These are phyloP conservation scores for Aspergillus felis DNA, from an alignment of 2,329 filamentous ascomycete species.

Conservation along the genomic window DNA sequence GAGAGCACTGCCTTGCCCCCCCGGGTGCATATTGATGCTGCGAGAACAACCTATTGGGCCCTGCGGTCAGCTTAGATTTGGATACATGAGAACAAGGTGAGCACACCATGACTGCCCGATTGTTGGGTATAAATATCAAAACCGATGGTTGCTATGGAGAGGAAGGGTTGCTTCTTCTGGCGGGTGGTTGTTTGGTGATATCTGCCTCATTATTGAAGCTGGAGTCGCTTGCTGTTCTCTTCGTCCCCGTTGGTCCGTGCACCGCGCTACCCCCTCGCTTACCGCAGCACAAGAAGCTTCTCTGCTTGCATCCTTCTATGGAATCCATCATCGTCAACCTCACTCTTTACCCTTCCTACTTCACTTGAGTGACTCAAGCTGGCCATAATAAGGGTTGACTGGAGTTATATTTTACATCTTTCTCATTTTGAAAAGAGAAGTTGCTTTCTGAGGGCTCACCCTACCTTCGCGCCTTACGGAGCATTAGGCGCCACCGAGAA, in stretches of 20 bases:
- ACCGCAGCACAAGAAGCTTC: slow-evolving; percentile 25
- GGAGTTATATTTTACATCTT: background rate
- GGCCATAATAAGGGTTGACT: background rate
- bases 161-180: slow-evolving; percentile 10
- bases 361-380: background rate
- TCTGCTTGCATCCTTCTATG: slow-evolving; percentile 8
- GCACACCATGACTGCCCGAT: slow-evolving; percentile 25
- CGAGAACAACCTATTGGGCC: slow-evolving; percentile 78
- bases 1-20: slow-evolving; percentile 98
- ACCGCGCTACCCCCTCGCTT: slow-evolving; percentile 35
- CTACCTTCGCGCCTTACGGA: slow-evolving; percentile 5
- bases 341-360: slow-evolving; percentile 6
- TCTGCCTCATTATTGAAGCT: slow-evolving; percentile 13
- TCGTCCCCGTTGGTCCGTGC: slow-evolving; percentile 32
- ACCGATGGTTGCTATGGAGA: background rate
- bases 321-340: background rate
- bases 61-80: slow-evolving; percentile 13
- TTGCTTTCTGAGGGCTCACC: background rate
- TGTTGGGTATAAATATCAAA: background rate
- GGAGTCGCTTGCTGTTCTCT: slow-evolving; percentile 40
- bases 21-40: slow-evolving; percentile 96
- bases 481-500: slow-evolving; percentile 16
- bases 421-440: background rate
- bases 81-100: background rate
- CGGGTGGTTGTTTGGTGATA: background rate